Evolutionary conservation across 2,329 filamentous ascomycete species (phyloP).

Genomic region (Basipetospora sp.): DNA sequence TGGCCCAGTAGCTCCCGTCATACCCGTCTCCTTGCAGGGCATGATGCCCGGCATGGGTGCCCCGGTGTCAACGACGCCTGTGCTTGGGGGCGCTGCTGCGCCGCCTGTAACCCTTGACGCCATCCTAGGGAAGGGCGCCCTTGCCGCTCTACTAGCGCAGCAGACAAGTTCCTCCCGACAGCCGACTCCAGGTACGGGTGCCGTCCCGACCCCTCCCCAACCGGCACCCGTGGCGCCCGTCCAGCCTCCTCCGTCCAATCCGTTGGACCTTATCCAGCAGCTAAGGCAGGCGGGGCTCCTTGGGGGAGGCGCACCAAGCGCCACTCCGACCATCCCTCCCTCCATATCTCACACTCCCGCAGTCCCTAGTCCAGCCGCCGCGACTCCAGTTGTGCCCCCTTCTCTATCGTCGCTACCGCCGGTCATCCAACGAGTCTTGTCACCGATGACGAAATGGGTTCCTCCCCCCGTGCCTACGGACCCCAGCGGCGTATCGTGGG

Average conservation of each 20-base stretch:
- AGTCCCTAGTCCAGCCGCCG: slow-evolving; percentile 15
- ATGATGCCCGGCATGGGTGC: too few relatives aligned
- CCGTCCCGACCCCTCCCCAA: slow-evolving; percentile 14
- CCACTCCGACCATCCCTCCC: too few relatives aligned
- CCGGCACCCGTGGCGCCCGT: slow-evolving; percentile 18
- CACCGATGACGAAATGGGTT: slow-evolving; percentile 12
- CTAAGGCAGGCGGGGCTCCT: slow-evolving; percentile 56
- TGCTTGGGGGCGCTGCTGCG: slow-evolving; percentile 13
- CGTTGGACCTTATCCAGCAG: slow-evolving; percentile 50
- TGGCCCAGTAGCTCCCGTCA: slow-evolving; percentile 4
- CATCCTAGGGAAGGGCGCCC: slow-evolving; percentile 42
- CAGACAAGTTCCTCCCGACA: slow-evolving; percentile 35
- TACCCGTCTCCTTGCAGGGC: slow-evolving; percentile 12
- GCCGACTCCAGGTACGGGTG: slow-evolving; percentile 30
- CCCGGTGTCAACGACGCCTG: slow-evolving; percentile 17
- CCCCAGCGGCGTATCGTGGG: slow-evolving; percentile 30
- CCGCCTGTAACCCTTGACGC: slow-evolving; percentile 35
- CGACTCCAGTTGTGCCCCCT: slow-evolving; percentile 11
- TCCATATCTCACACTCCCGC: slow-evolving; percentile 16
- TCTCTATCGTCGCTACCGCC: slow-evolving; percentile 16
- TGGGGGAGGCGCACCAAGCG: slow-evolving; percentile 27
- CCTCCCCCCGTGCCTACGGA: slow-evolving; percentile 11
- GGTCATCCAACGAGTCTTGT: slow-evolving; percentile 21
- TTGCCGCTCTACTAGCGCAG: slow-evolving; percentile 44
- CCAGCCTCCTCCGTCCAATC: slow-evolving; percentile 25